These are phyloP conservation scores for Setomelanomma holmii DNA, from an alignment of 2,329 filamentous ascomycete genomes.

Conservation along the genomic window DNA sequence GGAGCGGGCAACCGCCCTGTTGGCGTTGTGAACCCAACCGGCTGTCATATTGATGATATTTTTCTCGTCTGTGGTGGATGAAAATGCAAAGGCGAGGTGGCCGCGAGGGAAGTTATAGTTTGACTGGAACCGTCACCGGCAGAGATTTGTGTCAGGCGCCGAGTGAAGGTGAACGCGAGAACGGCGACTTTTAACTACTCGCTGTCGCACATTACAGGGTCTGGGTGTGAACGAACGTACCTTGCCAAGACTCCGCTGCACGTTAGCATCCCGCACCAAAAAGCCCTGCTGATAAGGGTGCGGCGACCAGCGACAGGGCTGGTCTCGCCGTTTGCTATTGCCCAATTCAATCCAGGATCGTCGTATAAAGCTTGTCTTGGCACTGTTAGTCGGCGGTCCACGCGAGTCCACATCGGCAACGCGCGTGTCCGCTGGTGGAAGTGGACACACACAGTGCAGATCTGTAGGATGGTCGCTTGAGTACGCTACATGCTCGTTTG, in stretches of 20 bases:
- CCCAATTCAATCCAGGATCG: conserved; percentile 2
- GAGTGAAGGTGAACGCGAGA: conserved; percentile 6
- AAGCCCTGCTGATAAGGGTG: conserved; percentile 37
- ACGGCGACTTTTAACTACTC: conserved; percentile 16
- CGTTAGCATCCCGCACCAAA: conserved; percentile 36
- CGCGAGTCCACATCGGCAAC: conserved; percentile 3
- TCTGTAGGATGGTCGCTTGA: background rate
- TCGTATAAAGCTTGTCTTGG: background rate
- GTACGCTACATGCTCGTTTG: conserved; percentile 6
- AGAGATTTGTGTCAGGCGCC: background rate
- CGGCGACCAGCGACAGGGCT: conserved; percentile 9
- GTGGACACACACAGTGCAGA: background rate
- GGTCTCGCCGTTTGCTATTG: background rate
- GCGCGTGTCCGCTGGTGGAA: background rate
- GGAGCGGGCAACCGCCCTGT: conserved; percentile 43
- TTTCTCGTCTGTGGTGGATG: conserved; percentile 7
- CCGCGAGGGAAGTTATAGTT: background rate
- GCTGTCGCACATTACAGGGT: conserved; percentile 14
- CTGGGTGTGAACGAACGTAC: conserved; percentile 18
- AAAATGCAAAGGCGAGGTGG: background rate
- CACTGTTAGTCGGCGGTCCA: background rate
- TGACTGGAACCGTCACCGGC: background rate
- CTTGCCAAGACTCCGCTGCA: conserved; percentile 9
- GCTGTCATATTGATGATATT: conserved; percentile 33
- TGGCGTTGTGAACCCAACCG: conserved; percentile 44